Conservation (phyloP, 2,329 filamentous ascomycete species). For the Whalleya microplaca region DNA sequence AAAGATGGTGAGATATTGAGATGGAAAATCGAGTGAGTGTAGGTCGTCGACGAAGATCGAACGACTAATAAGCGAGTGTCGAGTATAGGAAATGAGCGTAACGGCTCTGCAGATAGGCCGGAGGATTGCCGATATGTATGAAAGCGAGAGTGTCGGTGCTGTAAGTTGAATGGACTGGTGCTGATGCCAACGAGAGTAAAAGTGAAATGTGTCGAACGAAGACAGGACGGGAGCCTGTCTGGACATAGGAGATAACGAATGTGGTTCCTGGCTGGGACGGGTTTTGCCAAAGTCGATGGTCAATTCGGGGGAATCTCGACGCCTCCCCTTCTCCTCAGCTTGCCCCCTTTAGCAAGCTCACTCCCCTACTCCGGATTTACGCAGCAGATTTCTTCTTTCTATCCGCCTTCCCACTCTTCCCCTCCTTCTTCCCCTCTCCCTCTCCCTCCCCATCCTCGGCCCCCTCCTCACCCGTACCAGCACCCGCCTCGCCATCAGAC, state of each 20-base stretch:
- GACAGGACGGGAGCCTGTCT: background rate
- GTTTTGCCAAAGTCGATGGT: background rate
- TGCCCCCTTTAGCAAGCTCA: background rate
- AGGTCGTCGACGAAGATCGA: background rate
- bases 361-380: background rate
- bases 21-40: background rate
- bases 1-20: background rate
- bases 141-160: background rate
- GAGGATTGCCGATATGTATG: background rate
- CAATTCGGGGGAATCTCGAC: background rate
- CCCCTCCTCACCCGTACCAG: background rate
- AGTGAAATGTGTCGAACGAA: background rate
- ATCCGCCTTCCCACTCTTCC: background rate
- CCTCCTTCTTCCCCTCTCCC: slow-evolving; percentile 4
- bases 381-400: background rate
- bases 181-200: background rate
- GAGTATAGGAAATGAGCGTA: background rate
- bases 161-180: background rate
- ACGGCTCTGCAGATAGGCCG: background rate
- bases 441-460: slow-evolving; percentile 3
- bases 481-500: background rate
- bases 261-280: background rate
- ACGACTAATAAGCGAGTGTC: background rate
- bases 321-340: background rate
- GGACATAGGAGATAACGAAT: background rate